Evolutionary conservation across 108 stramenopile species (phyloP).

Genomic region (Nitzschia inconspicua): DNA sequence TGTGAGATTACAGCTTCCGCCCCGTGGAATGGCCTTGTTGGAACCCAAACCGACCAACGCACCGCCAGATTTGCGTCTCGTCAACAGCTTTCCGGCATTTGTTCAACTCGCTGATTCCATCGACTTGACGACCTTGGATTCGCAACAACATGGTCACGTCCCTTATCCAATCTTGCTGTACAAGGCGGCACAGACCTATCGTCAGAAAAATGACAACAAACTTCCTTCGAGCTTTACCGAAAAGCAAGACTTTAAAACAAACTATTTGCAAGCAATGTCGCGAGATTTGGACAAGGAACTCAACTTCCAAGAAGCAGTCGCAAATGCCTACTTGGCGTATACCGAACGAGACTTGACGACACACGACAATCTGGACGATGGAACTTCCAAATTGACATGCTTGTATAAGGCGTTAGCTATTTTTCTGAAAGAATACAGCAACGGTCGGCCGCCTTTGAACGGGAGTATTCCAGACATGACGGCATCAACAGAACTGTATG

Average conservation of each 20-base stretch:
- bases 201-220: neutral
- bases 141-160: slow-evolving; percentile 71
- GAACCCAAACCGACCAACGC: slow-evolving; percentile 74
- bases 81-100: slow-evolving; percentile 45
- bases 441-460: slow-evolving; percentile 73
- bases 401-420: slow-evolving; percentile 45
- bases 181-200: slow-evolving; percentile 52
- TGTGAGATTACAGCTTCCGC: slow-evolving; percentile 77
- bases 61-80: slow-evolving; percentile 75
- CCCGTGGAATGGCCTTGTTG: slow-evolving; percentile 25
- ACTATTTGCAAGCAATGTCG: slow-evolving; percentile 43
- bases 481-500: slow-evolving; percentile 73
- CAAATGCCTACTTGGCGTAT: slow-evolving; percentile 83
- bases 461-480: slow-evolving; percentile 95
- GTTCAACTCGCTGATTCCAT: slow-evolving; percentile 36
- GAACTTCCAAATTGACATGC: slow-evolving; percentile 13
- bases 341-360: slow-evolving; percentile 34
- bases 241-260: slow-evolving; percentile 76
- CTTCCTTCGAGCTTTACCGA: slow-evolving; percentile 61
- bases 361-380: slow-evolving; percentile 9
- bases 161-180: slow-evolving; percentile 84
- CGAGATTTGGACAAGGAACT: slow-evolving; percentile 67
- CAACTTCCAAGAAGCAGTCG: slow-evolving; percentile 84
- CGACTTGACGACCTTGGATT: slow-evolving; percentile 40
- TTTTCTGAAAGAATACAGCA: slow-evolving; percentile 41